Evolutionary conservation across 768 basidiomycete species (phyloP).

Genomic region (Boletellus emodensis): DNA sequence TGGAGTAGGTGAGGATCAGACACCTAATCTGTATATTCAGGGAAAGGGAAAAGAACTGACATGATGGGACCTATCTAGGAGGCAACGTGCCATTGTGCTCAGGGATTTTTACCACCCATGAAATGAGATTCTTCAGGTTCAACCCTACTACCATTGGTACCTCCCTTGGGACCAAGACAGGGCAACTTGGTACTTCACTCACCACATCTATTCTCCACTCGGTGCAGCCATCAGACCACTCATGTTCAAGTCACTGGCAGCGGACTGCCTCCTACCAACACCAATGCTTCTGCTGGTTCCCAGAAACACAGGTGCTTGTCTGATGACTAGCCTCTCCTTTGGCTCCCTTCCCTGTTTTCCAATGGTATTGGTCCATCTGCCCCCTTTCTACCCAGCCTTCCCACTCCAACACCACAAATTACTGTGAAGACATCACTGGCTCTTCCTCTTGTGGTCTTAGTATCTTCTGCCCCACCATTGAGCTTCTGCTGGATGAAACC

Average conservation of each 20-base stretch:
- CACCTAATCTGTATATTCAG: no score
- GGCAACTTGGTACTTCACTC: no score
- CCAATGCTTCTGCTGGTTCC: slow-evolving; percentile 24
- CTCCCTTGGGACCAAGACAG: no score
- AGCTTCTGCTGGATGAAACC: slow-evolving; percentile 81
- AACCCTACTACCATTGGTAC: no score
- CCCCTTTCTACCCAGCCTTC: slow-evolving; percentile 61
- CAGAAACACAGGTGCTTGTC: slow-evolving; percentile 24
- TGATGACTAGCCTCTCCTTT: slow-evolving; percentile 42
- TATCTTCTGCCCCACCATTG: slow-evolving; percentile 75
- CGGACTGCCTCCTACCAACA: slow-evolving; percentile 11
- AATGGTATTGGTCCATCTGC: slow-evolving; percentile 76
- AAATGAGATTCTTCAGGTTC: no score
- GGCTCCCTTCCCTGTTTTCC: slow-evolving; percentile 70
- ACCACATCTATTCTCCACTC: no score
- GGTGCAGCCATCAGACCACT: slow-evolving; percentile 38
- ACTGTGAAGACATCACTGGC: slow-evolving; percentile 67
- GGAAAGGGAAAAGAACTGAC: no score
- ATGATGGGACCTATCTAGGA: no score
- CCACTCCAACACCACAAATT: slow-evolving; percentile 64
- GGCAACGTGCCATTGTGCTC: no score
- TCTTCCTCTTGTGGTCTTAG: slow-evolving; percentile 50
- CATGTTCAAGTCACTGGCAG: slow-evolving; percentile 35
- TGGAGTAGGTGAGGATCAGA: no score
- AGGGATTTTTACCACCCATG: no score